Conservation (phyloP, 2,329 filamentous ascomycete genomes). For the Trichophyton rubrum region DNA sequence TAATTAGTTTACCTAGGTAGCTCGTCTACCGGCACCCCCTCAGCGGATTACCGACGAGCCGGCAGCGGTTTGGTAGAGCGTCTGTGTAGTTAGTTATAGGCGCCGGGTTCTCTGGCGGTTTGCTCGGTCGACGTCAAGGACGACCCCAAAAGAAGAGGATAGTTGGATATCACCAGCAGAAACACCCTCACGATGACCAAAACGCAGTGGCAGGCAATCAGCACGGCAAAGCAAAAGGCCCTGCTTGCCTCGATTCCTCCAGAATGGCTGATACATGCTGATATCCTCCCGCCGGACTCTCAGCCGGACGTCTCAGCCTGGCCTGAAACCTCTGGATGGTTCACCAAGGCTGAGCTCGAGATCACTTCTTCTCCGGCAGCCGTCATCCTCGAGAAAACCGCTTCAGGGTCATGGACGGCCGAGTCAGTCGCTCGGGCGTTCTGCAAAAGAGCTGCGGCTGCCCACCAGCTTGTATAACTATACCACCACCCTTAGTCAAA, state of each 20-base stretch:
- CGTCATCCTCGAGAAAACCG: constrained; percentile 12
- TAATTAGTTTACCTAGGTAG: too few relatives aligned
- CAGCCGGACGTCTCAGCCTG: constrained; percentile 12
- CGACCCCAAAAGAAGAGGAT: too few relatives aligned
- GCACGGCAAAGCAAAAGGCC: constrained; percentile 28
- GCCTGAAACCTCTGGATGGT: constrained; percentile 13
- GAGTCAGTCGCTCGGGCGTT: constrained; percentile 22
- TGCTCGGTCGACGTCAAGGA: too few relatives aligned
- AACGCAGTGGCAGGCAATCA: constrained; percentile 21
- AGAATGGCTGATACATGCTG: constrained; percentile 27
- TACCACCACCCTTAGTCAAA: too few relatives aligned
- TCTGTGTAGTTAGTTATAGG: too few relatives aligned
- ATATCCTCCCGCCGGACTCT: constrained; percentile 10
- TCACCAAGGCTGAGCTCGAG: constrained; percentile 11
- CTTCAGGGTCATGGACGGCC: constrained; percentile 14
- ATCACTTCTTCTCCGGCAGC: constrained; percentile 11
- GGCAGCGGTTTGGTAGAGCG: neutral
- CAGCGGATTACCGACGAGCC: neutral
- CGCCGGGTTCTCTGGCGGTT: too few relatives aligned
- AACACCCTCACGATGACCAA: constrained; percentile 1
- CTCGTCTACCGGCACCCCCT: neutral
- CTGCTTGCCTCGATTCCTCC: constrained; percentile 27
- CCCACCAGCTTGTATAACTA: constrained; percentile 21
- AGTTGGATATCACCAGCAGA: neutral
- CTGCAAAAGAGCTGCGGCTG: constrained; percentile 28